phyloP scores from a whole-genome alignment of 2,329 filamentous ascomycete genomes.

The Xylaria polymorpha region DNA sequence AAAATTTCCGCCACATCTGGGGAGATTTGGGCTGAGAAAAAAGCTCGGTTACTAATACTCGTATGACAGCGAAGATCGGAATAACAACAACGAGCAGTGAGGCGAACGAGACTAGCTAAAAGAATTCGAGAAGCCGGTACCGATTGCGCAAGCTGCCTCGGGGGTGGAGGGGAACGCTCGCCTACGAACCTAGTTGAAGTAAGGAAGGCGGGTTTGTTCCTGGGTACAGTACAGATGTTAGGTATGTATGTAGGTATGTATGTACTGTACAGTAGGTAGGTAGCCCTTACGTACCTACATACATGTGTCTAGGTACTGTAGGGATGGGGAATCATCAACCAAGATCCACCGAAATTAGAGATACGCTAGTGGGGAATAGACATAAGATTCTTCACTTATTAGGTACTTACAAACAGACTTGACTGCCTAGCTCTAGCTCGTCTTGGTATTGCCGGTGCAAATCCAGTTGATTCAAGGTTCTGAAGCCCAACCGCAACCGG shows the following conservation, averaged over 20 bases:
- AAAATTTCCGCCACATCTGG: conserved; percentile 2
- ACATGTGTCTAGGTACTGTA: background rate
- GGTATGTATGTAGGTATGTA: background rate
- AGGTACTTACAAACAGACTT: background rate
- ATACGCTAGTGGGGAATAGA: conserved; percentile 3
- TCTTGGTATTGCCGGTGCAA: background rate
- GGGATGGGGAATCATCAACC: conserved; percentile 19
- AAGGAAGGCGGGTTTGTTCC: conserved; percentile 19
- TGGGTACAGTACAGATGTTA: too few relatives aligned
- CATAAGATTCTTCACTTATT: background rate
- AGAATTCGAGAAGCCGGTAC: background rate
- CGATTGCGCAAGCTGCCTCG: background rate
- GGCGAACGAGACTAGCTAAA: conserved; percentile 24
- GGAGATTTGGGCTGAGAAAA: conserved; percentile 1
- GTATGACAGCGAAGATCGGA: conserved; percentile 17
- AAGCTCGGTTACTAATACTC: background rate
- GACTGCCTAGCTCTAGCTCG: background rate
- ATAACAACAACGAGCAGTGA: conserved; percentile 23
- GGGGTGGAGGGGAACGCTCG: background rate
- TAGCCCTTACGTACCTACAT: conserved; percentile 11
- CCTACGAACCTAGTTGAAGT: conserved; percentile 20
- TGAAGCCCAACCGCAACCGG: conserved; percentile 12
- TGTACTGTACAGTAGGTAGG: background rate
- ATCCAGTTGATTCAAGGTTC: background rate
- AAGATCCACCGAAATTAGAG: conserved; percentile 10